Base-by-base conservation (phyloP, 1,284 basidiomycete species). In the Papiliotrema fonsecae region DNA sequence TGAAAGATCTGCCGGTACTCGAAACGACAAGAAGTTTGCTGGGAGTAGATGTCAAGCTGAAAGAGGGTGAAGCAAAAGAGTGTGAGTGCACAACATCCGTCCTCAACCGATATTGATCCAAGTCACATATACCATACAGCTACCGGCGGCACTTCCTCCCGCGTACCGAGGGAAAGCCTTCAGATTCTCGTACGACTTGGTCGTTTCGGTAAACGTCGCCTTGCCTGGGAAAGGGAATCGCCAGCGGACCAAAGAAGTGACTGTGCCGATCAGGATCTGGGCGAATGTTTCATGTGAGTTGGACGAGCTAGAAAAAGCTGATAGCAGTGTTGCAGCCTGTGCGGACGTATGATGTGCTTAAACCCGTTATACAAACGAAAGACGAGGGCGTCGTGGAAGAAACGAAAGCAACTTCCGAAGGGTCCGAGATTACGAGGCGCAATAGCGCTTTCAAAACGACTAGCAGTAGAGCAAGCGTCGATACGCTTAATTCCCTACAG, bases 181-280 rank as follows among this genome's bases (percentile, higher is more conserved):
- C 55, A 80, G 79, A 59, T 93, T 98, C 69, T 84, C 85, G 9
- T 98, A 97, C 67, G 85, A 90, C 58, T 80, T 98, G 11, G 78
- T 87, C 10, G 79, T 97, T 1, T 91, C 92, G 1, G 63, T 70
- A 48, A 67, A 61, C 27, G 59, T 70, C 13, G 54, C 54, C 0
- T 41, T 69, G 6, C 64, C 67, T 0, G 66, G 66, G 1, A 55
- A 53, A 19, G 65, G 58, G 3, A 60, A 62, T 39, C 50, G 57
- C 3, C 67, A 70, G 45, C 57, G 59, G 27, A 55, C 59, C 2
- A 65, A 60, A 49, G 70, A 71, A 24, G 64, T 70, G 25, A 43
- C 51, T 2, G 55, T 70, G 6, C 67, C 71, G 1, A 62, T 72
- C 4, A 51, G 66, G 4, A 62, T 71, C 6, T 72, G 70, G 72